Conservation (phyloP, 1,284 basidiomycete species). For the Coniophora puteana region DNA sequence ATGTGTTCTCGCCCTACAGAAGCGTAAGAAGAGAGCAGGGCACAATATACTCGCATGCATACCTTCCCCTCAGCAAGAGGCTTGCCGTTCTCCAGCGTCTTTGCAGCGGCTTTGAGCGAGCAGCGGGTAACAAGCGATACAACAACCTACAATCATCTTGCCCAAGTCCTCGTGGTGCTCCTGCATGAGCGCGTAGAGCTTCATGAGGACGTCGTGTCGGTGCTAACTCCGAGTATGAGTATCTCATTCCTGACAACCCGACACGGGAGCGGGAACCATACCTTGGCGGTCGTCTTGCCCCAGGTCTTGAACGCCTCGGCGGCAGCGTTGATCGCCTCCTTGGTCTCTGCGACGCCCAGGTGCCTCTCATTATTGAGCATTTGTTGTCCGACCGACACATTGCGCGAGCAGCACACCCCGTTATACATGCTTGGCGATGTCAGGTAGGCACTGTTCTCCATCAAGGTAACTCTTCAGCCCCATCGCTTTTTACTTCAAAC, state of each 20-base stretch:
- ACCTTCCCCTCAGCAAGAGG: conserved; percentile 79
- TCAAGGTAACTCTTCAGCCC: conserved; percentile 52
- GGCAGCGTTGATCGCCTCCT: conserved; percentile 77
- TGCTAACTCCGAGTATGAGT: conserved; percentile 36
- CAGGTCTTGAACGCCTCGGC: conserved; percentile 74
- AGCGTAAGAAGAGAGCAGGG: not conserved
- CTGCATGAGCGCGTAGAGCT: conserved; percentile 70
- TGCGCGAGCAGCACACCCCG: conserved; percentile 80
- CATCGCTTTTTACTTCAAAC: conserved; percentile 1
- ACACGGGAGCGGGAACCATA: conserved; percentile 25
- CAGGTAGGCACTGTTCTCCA: conserved; percentile 62
- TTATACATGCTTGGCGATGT: conserved; percentile 88
- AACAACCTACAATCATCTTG: conserved; percentile 64
- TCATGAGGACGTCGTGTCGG: conserved; percentile 77
- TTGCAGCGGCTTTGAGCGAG: conserved; percentile 12
- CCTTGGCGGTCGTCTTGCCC: conserved; percentile 80
- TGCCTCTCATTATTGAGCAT: conserved; percentile 68
- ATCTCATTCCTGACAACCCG: not conserved
- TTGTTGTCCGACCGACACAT: conserved; percentile 73
- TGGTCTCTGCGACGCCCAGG: conserved; percentile 80
- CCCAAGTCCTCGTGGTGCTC: conserved; percentile 81
- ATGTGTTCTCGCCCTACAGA: conserved; percentile 68
- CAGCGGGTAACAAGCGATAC: conserved; percentile 10
- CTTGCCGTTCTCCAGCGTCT: conserved; percentile 95
- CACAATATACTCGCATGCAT: conserved; percentile 1